These are phyloP conservation scores for Eucalyptus marginata DNA, from an alignment of 345 rosid genomes.

Conservation along the genomic window DNA sequence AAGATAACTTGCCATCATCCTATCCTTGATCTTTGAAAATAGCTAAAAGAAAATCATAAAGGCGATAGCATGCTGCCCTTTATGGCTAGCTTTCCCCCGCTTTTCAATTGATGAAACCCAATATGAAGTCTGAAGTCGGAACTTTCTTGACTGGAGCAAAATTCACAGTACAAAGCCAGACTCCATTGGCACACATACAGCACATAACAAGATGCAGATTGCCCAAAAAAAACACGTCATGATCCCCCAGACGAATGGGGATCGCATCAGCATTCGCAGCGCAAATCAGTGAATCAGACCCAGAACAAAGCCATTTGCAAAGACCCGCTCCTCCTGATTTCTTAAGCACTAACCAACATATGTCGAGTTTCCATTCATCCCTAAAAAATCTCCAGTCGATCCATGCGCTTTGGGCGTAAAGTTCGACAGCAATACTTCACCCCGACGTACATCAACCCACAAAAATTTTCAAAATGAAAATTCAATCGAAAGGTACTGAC, in stretches of 20 bases:
- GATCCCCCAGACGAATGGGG: background rate
- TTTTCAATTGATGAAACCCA: background rate
- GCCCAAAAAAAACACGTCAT: background rate
- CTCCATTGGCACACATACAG: background rate
- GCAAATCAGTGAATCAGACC: background rate
- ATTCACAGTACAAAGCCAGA: background rate
- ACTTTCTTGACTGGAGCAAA: background rate
- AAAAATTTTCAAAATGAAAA: too few relatives aligned
- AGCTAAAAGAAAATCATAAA: background rate
- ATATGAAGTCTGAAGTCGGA: background rate
- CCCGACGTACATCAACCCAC: background rate
- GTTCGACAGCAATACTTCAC: background rate
- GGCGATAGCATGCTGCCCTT: background rate
- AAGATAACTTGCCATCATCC: background rate
- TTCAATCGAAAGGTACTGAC: background rate
- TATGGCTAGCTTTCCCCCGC: background rate
- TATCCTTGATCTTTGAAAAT: background rate
- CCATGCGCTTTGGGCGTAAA: background rate
- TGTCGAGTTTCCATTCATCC: background rate
- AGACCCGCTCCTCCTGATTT: background rate
- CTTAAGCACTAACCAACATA: background rate
- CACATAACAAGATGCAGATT: background rate
- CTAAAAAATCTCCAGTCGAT: background rate
- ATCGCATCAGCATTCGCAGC: background rate
- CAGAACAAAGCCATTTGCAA: background rate